Base-by-base conservation (phyloP, 1,139 yeast species). In the Candida smagusa region DNA sequence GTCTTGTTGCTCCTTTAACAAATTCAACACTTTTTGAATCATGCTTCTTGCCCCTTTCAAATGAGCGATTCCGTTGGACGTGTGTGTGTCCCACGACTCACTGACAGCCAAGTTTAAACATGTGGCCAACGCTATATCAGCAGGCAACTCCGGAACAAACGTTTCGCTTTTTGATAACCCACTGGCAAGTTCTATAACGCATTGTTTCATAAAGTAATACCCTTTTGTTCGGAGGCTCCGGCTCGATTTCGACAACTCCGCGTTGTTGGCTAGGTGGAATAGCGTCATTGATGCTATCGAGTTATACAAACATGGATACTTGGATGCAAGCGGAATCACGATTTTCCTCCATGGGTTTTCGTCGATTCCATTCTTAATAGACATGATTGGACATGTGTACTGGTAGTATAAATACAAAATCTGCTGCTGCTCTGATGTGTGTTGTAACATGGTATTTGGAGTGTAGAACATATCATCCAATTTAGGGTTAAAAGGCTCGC, bases 331-430 rank as follows among this genome's bases (percentile, higher is more conserved):
- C 0, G 87, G 86, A 48, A 80, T 58, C 34, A 80, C 58, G 32
- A 72, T 54, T n/a, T 72, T 68, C 37, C 83, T 61, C 87, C 88
- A 81, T 4, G 86, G 87, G 47, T 81, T 81, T 44, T 80, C 85
- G 6, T 72, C 61, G 0, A 78, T 76, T 0, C 84, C 85, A 47
- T 78, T 77, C 46, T 77, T 79, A 36, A 81, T 77, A 2, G 84
- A 77, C 74, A 81, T 69, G 35, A 81, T 78, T 8, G 76, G 73
- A 39, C 83, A 78, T 0, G 86, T 79, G 51, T 76, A 75, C 36
- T 70, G 58, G 3, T 65, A 56, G 41, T 59, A 67, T 26, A 67
- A 48, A 36, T 55, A 57, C 12, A 68, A 40, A 13, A 66, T 61
- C 39, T 68, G 73, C 30, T 64, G 65, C 21, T 61, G 62, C 38